Evolutionary conservation across 2,329 filamentous ascomycete species (phyloP).

Genomic region (Hymenoscyphus albidus): DNA sequence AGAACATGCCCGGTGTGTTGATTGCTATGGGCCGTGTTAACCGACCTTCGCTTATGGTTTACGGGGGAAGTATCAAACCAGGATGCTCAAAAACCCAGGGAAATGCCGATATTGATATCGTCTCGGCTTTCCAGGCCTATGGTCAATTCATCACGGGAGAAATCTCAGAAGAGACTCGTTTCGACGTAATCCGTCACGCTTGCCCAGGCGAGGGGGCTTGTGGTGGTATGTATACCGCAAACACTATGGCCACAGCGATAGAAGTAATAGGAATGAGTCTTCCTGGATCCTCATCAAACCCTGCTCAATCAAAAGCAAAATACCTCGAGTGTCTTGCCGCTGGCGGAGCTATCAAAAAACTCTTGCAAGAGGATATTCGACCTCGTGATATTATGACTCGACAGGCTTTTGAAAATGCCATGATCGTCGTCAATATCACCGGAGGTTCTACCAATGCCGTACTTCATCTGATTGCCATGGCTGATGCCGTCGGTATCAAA

Average conservation of each 20-base stretch:
- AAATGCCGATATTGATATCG: conserved; percentile 79
- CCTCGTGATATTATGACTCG: conserved; percentile 76
- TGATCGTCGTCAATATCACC: conserved; percentile 77
- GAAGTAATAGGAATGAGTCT: conserved; percentile 73
- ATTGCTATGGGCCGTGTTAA: conserved; percentile 96
- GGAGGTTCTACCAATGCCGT: conserved; percentile 85
- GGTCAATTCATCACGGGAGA: conserved; percentile 90
- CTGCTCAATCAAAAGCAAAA: conserved; percentile 71
- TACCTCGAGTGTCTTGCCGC: conserved; percentile 67
- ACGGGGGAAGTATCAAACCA: conserved; percentile 89
- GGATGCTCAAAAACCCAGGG: conserved; percentile 76
- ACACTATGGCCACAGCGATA: conserved; percentile 72
- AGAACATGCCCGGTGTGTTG: conserved; percentile 95
- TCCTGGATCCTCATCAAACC: conserved; percentile 77
- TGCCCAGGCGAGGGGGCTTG: conserved; percentile 82
- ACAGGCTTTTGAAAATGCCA: conserved; percentile 79
- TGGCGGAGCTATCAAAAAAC: conserved; percentile 68
- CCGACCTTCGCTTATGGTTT: conserved; percentile 93
- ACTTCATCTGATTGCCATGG: conserved; percentile 79
- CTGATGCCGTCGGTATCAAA: conserved; percentile 75
- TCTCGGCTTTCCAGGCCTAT: conserved; percentile 97
- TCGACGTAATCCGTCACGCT: conserved; percentile 90
- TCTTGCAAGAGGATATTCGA: conserved; percentile 72
- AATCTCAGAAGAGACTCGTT: conserved; percentile 85
- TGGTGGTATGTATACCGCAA: conserved; percentile 80